Evolutionary conservation across 495 filamentous ascomycete species (phyloP).

Genomic region (Parmelia sp.): DNA sequence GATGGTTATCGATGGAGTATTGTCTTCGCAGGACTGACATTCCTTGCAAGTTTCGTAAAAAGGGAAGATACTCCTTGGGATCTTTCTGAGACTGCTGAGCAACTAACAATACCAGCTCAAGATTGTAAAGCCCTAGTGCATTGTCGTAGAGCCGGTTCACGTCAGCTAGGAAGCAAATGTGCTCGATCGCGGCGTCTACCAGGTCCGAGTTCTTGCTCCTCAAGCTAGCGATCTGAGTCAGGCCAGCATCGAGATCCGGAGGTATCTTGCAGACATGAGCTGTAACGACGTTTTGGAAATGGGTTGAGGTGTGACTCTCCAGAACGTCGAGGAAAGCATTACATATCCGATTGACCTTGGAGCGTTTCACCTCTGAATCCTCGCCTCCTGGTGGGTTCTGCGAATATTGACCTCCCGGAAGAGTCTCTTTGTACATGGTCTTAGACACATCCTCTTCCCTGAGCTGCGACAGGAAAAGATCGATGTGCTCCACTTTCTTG

Average conservation of each 20-base stretch:
- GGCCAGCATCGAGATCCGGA: conserved; percentile 79
- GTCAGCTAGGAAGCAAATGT: conserved; percentile 95
- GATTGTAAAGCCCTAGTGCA: conserved; percentile 81
- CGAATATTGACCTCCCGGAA: conserved; percentile 31
- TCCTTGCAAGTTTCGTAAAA: conserved; percentile 77
- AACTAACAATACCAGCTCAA: conserved; percentile 82
- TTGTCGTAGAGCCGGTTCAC: conserved; percentile 89
- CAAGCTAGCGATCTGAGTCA: conserved; percentile 68
- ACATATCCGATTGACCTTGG: conserved; percentile 83
- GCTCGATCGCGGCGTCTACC: conserved; percentile 63
- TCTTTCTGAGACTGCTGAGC: conserved; percentile 96
- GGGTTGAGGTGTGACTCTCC: conserved; percentile 53
- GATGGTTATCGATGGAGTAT: conserved; percentile 83
- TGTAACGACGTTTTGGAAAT: conserved; percentile 89
- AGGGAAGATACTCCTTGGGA: conserved; percentile 91
- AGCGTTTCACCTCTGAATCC: conserved; percentile 30
- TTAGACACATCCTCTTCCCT: conserved; percentile 90
- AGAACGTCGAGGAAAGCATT: conserved; percentile 72
- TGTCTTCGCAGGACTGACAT: conserved; percentile 59
- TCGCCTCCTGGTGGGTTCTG: background rate
- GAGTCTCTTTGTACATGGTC: conserved; percentile 88
- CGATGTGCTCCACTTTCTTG: conserved; percentile 75
- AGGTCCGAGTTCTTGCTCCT: conserved; percentile 55
- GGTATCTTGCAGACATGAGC: conserved; percentile 90
- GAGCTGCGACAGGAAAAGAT: conserved; percentile 84